Evolutionary conservation across 2,329 filamentous ascomycete genomes (phyloP), one percentile per base, ranked within the genome.

Genomic region (Phoma herbarum): DNA sequence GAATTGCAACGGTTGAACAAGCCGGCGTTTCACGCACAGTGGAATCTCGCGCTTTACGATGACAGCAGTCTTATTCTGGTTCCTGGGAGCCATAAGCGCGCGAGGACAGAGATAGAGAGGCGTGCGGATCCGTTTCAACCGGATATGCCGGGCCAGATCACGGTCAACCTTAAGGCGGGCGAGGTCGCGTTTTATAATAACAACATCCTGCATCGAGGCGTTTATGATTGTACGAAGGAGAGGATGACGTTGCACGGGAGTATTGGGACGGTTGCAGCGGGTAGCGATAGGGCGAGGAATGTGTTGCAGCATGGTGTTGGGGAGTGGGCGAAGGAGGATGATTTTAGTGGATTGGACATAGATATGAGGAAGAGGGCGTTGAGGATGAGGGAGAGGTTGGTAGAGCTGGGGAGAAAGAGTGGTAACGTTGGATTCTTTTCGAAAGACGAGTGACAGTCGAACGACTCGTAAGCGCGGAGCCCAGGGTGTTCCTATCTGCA

Each of bases 111-210:
- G 4, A 73, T 68, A 0, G 93, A 96, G 82, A 82, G 91, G 12
- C 76, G 70, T 7, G 91, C 91, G 0, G 86, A 82, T 20, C 88
- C 89, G 0, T 90, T 86, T 68, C 89, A 88, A 65, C 71, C 79
- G 2, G 70, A 79, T 1, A 67, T 95, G 65, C 86, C 88, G 0
- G 86, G 80, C 0, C 88, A 93, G 80, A 71, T 88, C 14, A 78
- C 85, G 3, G 91, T 96, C 16, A 72, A 81, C 71, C 80, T 96
- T 61, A 79, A 85, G 62, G 84, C 91, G 0, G 92, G 92, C 0
- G 92, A 96, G 77, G 86, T 90, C 16, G 90, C 90, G 41, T 96
- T 96, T 70, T 96, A 96, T 73, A 88, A 96, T 76, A 96, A 93
- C 72, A 96, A 96, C 75, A 96, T 96, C 63, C 75, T 96, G 62